Evolutionary conservation across 2,329 filamentous ascomycete species (phyloP), one percentile per base, ranked within the genome.

Genomic region (Corynespora cassiicola): DNA sequence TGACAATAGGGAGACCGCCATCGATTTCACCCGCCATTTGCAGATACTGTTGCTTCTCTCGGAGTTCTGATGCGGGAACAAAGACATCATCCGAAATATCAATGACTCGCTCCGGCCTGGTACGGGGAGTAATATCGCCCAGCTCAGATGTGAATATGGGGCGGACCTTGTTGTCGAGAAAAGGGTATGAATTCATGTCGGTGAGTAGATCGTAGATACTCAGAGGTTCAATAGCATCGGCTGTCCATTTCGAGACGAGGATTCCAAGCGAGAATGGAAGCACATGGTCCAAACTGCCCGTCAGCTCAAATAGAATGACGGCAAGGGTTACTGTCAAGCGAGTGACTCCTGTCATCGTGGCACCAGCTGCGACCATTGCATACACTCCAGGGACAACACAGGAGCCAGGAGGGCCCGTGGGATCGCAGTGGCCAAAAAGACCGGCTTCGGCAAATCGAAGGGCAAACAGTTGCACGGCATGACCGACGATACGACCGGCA

Each of bases 351-450:
- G 92, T 97, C 94, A 99, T 97, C 20, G 92, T 96, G 2, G 94
- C 90, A 11, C 94, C 94, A 27, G 94, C 94, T 11, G 91, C 92
- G 41, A 96, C 90, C 42, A 99, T 79, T 1, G 90, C 94, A 64
- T 99, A 99, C 0, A 97, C 90, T n/a, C 94, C 94, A 1, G 94
- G 94, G 31, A 95, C 91, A 31, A 99, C 89, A 64, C 94, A 97
- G 2, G 86, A 86, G 42, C 89, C 86, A 20, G 88, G 84, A 24
- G 83, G 76, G 10, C 72, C 81, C 35, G 80, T 77, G 6, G 81
- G 78, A 3, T 85, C 81, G 60, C 94, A 97, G 9, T 78, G 76
- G 14, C 84, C 81, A 73, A 92, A 96, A 6, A 96, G 70, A 10
- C 81, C 74, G 60, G 85, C 86, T 37, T 84, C 71, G 0, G 90